phyloP scores from a whole-genome alignment of 768 basidiomycete genomes.

The Xerocomus spinulosus region DNA sequence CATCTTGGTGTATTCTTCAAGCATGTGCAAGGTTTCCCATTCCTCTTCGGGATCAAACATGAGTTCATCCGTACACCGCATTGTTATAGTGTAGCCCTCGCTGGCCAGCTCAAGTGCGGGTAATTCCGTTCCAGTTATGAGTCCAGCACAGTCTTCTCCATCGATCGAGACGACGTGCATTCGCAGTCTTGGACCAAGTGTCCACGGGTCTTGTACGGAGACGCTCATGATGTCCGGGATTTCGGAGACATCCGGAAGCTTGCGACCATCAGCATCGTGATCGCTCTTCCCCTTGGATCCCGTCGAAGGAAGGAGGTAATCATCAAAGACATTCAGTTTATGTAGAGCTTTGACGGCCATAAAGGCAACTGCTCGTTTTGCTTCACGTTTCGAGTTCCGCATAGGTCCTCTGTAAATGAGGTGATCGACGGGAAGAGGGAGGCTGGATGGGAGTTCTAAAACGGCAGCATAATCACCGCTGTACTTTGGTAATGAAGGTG shows the following conservation, averaged over 20 bases:
- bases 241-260: constrained; percentile 38
- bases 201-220: constrained; percentile 64
- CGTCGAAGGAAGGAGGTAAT: constrained; percentile 72
- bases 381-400: constrained; percentile 69
- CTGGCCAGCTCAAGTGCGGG: constrained; percentile 42
- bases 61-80: constrained; percentile 46
- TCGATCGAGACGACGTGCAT: constrained; percentile 57
- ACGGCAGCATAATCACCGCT: constrained; percentile 52
- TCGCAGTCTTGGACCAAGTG: constrained; percentile 51
- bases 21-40: constrained; percentile 41
- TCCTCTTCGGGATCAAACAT: constrained; percentile 49
- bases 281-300: constrained; percentile 44
- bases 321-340: constrained; percentile 71
- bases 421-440: constrained; percentile 53
- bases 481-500: constrained; percentile 55
- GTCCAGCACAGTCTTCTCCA: constrained; percentile 47
- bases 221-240: constrained; percentile 57
- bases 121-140: constrained; percentile 63
- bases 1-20: constrained; percentile 63
- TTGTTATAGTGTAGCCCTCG: constrained; percentile 26
- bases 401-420: constrained; percentile 56
- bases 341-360: constrained; percentile 67
- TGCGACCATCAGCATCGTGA: constrained; percentile 50
- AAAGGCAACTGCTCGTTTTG: constrained; percentile 80
- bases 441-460: constrained; percentile 61